Evolutionary conservation across 2,329 filamentous ascomycete genomes (phyloP), one percentile per base, ranked within the genome.

Genomic region (Ophiostoma sp.): DNA sequence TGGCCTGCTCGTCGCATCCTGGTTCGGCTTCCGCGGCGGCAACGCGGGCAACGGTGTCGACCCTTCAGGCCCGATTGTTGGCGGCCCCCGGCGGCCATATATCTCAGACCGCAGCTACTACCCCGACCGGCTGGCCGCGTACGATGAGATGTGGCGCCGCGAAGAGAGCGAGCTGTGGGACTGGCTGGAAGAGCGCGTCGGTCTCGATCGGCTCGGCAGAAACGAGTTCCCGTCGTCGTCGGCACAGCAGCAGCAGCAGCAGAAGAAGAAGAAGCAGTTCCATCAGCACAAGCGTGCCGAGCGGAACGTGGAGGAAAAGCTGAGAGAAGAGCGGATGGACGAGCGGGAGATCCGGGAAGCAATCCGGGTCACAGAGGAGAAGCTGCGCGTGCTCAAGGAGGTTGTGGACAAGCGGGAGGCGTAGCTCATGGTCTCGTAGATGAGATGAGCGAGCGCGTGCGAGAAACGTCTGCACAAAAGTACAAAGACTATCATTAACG

Each of bases 111-210:
- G 38, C 5, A 12, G n/a, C 60, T 63, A 41, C 38, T 41, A 41
- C 38, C 60, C 38, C 0, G 87, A 93, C 68, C 86, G 93, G 5
- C 79, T 93, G 16, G 87, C 89, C 2, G 92, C 91, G 0, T 98
- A 97, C 76, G 93, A 98, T 73, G 91, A 97, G 78, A 90, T 98
- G 75, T 99, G 94, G 93, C 84, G 87, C 47, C 83, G 87, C 55
- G 92, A 97, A 77, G 93, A 97, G 76, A 92, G 86, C 72, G 92
- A 95, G 74, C 80, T 97, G 9, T 97, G 93, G 93, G 89, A 91
- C 69, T 97, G 93, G 93, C 81, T 97, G 4, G 93, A 97, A 77
- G 91, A 96, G 74, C 85, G 93, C 18, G 88, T 92, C 1, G 90
- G 92, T 2, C 80, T 95, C 76, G 89, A 92, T 68, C 81, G 80